Evolutionary conservation across 768 basidiomycete species (phyloP), one percentile per base, ranked within the genome.

Genomic region (Baorangia bicolor): DNA sequence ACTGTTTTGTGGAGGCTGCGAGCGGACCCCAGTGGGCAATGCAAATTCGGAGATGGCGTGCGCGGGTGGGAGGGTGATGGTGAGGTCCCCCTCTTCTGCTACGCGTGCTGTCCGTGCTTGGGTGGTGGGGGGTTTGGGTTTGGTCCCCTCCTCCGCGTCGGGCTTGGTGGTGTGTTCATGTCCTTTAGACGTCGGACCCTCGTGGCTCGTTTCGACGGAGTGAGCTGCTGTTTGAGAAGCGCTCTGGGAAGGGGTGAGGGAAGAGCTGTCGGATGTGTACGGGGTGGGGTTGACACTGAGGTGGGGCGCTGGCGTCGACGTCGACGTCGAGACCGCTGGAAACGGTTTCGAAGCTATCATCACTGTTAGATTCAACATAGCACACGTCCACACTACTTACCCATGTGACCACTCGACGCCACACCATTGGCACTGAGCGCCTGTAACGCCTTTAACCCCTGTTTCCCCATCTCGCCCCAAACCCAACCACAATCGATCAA

Each of bases 191-290:
- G 49, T 4, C 18, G 43, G 16, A 2, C 37, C 58, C 49, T 66
- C 60, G 23, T 65, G 62, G 33, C 49, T 67, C 1, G 49, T 58
- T 30, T 55, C 61, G 14, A 39, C 38, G 42, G 52, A 76, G 60
- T 25, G 54, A 7, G 49, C 41, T n/a, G 56, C 64, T 0, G 46
- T 64, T 69, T 90, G 86, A 18, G 88, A 90, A 2, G 86, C 86
- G 3, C 87, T 88, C 58, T 89, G 88, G 7, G 88, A 90, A n/a
- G 87, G 88, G 0, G 83, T 81, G 58, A 89, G 73, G 2, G 87
- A 88, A n/a, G 82, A 84, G 14, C 80, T 66, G 66, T 85, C 83
- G 51, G 84, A 83, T 5, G 74, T 66, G 65, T 53, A 70, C 40
- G 53, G 60, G 56, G 37, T 72, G 57, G n/a, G 69, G 61, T 41